phyloP scores from a whole-genome alignment of 192 early-diverging fungal species.

The Coemansia furcata region DNA sequence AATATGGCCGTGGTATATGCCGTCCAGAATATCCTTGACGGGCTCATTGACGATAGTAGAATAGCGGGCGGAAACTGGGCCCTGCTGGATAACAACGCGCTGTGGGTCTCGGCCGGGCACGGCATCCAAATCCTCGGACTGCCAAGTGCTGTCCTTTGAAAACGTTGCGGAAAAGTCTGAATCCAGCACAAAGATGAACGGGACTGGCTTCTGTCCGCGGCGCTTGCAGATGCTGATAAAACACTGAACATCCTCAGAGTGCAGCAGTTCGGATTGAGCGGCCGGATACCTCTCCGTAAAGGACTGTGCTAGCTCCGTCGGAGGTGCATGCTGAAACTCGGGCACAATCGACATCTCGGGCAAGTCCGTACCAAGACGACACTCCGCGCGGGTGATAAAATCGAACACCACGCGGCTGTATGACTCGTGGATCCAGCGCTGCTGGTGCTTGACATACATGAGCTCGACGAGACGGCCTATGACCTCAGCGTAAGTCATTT shows the following conservation, averaged over 20 bases:
- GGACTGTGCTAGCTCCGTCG: slow-evolving; percentile 28
- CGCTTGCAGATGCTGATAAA: slow-evolving; percentile 47
- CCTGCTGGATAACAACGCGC: slow-evolving; percentile 83
- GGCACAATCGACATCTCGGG: slow-evolving; percentile 1
- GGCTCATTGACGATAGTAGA: slow-evolving; percentile 75
- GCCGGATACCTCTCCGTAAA: slow-evolving; percentile 11
- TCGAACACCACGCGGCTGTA: slow-evolving; percentile 74
- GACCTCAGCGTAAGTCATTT: slow-evolving; percentile 94
- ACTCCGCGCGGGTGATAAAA: slow-evolving; percentile 79
- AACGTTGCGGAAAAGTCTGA: slow-evolving; percentile 88
- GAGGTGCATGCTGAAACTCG: neutral
- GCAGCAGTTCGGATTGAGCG: slow-evolving; percentile 26
- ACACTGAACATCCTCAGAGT: slow-evolving; percentile 42
- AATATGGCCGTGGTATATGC: slow-evolving; percentile 80
- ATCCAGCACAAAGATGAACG: slow-evolving; percentile 88
- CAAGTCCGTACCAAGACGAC: slow-evolving; percentile 50
- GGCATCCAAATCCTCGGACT: slow-evolving; percentile 82
- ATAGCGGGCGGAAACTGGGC: slow-evolving; percentile 77
- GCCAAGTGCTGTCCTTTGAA: slow-evolving; percentile 90
- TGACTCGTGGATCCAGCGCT: slow-evolving; percentile 78
- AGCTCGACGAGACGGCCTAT: slow-evolving; percentile 80
- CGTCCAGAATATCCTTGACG: slow-evolving; percentile 82
- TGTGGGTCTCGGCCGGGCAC: slow-evolving; percentile 81
- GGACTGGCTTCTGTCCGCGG: slow-evolving; percentile 75
- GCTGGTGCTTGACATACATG: slow-evolving; percentile 72